Evolutionary conservation across 2,329 filamentous ascomycete genomes (phyloP), one percentile per base, ranked within the genome.

Genomic region (Verticillium tricorpus): DNA sequence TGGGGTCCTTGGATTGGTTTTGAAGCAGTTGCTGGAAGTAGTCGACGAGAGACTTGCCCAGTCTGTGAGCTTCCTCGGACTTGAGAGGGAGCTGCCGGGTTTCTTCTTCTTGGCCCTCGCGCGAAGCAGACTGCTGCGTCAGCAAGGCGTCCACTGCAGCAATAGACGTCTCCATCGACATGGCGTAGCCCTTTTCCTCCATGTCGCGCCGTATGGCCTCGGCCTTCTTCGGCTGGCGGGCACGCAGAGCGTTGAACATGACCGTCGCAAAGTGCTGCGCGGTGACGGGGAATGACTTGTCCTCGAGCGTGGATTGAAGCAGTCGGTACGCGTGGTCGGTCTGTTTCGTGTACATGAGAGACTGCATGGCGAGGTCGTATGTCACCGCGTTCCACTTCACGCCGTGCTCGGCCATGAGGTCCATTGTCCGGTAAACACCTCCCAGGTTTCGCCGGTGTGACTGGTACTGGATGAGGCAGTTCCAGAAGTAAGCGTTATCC

Each of bases 391-490:
- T 74, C 75, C 82, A 85, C 11, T 77, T 69, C 14, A 87, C 69
- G 0, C 74, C 69, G 45, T 74, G 71, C 14, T 76, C 71, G 25
- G 76, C 78, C 85, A 87, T 87, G 39, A 69, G 64, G 39, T 75
- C 72, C 25, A 86, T 74, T 7, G 85, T 61, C 5, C 74, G 76
- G 67, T 85, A 81, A 60, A 84, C 76, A 57, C 76, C 75, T n/a
- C 70, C 71, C 7, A 86, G 71, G 59, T 82, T 78, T 61, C 89
- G 84, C 7, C 84, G 81, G 61, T 85, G 77, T 7, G 90, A 91
- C 71, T 92, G 83, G 63, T 89, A 85, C 61, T 83, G 81, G 5
- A 97, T 78, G 35, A 97, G 76, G 60, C 86, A 81, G 70, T 97
- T 97, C 91, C 91, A 97, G 70, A 92, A 85, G 35, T 81, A 78